Evolutionary conservation across 176 grass and related monocot species (phyloP).

Genomic region (Oryza coarctata): DNA sequence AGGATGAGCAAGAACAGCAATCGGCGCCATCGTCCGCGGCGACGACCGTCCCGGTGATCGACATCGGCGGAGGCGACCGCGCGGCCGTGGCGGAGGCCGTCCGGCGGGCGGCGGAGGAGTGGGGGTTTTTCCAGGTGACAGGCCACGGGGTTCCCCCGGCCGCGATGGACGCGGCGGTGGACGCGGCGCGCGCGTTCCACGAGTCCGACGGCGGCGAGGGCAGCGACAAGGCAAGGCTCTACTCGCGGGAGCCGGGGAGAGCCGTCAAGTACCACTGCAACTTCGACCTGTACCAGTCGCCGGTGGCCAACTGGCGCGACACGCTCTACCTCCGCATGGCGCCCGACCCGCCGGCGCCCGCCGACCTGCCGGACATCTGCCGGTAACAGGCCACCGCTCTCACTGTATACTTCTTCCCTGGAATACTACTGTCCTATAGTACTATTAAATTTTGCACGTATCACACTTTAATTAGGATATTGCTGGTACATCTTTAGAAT

Average conservation of each 20-base stretch:
- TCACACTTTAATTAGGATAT: background rate
- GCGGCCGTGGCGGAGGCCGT: background rate
- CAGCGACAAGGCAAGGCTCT: conserved; percentile 53
- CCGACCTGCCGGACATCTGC: conserved; percentile 44
- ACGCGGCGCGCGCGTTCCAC: conserved; percentile 45
- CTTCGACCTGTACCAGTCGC: conserved; percentile 55
- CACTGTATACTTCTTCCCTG: background rate
- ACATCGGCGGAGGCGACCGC: conserved; percentile 15
- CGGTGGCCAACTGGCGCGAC: conserved; percentile 59
- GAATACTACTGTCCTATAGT: background rate
- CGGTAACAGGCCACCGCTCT: conserved; percentile 15
- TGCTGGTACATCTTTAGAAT: background rate
- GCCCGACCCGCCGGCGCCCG: conserved; percentile 45
- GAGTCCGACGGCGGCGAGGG: conserved; percentile 29
- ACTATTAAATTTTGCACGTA: background rate
- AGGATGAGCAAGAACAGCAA: background rate
- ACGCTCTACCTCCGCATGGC: conserved; percentile 58
- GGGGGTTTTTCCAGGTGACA: conserved; percentile 69
- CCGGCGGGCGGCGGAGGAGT: conserved; percentile 29
- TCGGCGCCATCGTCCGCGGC: background rate
- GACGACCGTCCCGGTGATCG: conserved; percentile 37
- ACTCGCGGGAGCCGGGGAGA: conserved; percentile 45
- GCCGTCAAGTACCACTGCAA: conserved; percentile 60
- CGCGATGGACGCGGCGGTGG: conserved; percentile 12
- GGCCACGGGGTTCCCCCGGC: conserved; percentile 40